Percentiles rank a stretch among this genome's conserved stretches.
Evolutionary conservation across 441 rosid genomes (phyloP).

Genomic region (Populus trichocarpa): DNA sequence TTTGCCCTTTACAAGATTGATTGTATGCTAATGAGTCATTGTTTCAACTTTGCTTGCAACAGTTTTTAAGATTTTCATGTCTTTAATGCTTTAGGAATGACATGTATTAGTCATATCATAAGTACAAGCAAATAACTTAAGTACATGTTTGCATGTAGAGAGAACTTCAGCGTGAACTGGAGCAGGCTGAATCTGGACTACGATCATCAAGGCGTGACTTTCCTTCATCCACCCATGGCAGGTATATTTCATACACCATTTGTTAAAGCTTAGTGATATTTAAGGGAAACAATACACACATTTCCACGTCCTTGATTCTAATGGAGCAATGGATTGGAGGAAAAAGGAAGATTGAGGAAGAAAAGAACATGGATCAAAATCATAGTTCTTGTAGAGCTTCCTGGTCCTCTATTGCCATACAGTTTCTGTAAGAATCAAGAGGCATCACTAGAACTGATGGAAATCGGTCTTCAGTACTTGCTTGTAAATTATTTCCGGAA

Average conservation of each 20-base stretch:
- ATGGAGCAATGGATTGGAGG: neutral
- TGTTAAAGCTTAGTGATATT: neutral
- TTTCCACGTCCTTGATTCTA: neutral
- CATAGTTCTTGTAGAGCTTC: neutral
- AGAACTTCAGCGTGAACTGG: slow-evolving; percentile 88
- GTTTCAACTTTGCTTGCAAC: neutral
- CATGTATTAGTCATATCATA: neutral
- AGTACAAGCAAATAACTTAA: neutral
- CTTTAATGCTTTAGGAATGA: neutral
- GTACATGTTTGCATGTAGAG: slow-evolving; percentile 39
- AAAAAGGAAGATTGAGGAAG: neutral
- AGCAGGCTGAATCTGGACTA: slow-evolving; percentile 77
- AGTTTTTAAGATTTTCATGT: neutral
- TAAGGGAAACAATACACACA: neutral
- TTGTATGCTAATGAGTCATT: neutral
- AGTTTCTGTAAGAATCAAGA: neutral
- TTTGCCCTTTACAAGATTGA: neutral
- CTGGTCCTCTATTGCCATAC: no score
- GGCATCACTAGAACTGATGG: neutral
- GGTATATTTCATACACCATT: slow-evolving; percentile 28
- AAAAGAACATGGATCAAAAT: neutral
- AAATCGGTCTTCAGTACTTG: neutral
- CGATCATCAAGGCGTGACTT: slow-evolving; percentile 70
- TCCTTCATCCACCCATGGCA: slow-evolving; percentile 49
- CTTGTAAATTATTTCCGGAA: neutral